phyloP scores from a whole-genome alignment of 805 yeast species.

The Saccharomycopsis sp. region DNA sequence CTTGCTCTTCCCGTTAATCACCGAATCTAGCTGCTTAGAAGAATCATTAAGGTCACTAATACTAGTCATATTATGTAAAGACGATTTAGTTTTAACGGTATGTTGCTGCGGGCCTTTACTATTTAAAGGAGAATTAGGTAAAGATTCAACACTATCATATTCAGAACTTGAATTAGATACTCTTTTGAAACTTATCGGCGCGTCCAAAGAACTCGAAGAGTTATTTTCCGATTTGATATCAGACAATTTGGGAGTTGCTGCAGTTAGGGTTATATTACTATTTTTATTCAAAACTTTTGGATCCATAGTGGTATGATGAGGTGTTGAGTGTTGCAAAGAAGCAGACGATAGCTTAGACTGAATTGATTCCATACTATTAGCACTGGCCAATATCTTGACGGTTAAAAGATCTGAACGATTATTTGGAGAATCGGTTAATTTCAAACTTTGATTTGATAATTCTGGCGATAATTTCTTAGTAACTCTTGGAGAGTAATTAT shows the following conservation, averaged over 20 bases:
- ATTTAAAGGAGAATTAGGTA: conserved; percentile 10
- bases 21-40: background rate
- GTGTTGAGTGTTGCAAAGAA: conserved; percentile 1
- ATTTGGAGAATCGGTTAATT: conserved; percentile 1
- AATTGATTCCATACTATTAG: conserved; percentile 11
- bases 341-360: conserved; percentile 10
- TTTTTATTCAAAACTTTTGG: conserved; percentile 14
- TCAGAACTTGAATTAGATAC: conserved; percentile 30
- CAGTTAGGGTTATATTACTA: conserved; percentile 12
- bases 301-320: conserved; percentile 18
- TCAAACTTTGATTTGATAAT: conserved; percentile 6
- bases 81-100: conserved; percentile 14
- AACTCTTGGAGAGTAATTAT: no score
- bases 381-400: conserved; percentile 3
- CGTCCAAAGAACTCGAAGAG: conserved; percentile 28
- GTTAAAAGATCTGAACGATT: conserved; percentile 2
- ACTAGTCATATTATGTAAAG: conserved; percentile 21
- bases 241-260: conserved; percentile 11
- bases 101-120: background rate
- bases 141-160: conserved; percentile 19
- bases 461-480: no score
- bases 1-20: background rate
- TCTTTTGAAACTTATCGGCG: conserved; percentile 36
- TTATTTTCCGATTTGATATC: conserved; percentile 7
- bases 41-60: conserved; percentile 11